Conservation (phyloP, 345 rosid species). For the Passiflora organensis region DNA sequence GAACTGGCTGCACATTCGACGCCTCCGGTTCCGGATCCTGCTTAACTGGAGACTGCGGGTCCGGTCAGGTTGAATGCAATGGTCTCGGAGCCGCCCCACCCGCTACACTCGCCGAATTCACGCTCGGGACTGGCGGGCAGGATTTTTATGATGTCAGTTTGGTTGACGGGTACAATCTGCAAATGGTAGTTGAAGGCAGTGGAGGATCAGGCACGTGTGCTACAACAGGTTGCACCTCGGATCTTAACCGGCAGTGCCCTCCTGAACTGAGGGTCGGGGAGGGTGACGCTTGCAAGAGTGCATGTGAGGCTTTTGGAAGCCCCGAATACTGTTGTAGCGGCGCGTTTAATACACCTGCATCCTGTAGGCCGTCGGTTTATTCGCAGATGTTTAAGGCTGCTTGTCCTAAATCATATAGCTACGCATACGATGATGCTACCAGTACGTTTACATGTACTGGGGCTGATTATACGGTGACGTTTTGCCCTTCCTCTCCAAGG, state of each 20-base stretch:
- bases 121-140: slow-evolving; percentile 48
- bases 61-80: slow-evolving; percentile 28
- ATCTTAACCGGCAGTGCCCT: slow-evolving; percentile 79
- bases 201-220: slow-evolving; percentile 81
- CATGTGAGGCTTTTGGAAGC: slow-evolving; percentile 85
- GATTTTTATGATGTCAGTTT: slow-evolving; percentile 95
- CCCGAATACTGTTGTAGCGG: slow-evolving; percentile 97
- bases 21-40: slow-evolving; percentile 26
- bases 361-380: slow-evolving; percentile 82
- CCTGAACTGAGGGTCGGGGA: slow-evolving; percentile 57
- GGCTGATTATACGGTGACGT: slow-evolving; percentile 85
- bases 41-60: slow-evolving; percentile 30
- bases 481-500: slow-evolving; percentile 93
- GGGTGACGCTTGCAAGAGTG: slow-evolving; percentile 83
- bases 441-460: slow-evolving; percentile 91
- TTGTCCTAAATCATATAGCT: slow-evolving; percentile 90
- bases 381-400: slow-evolving; percentile 87
- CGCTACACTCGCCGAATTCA: slow-evolving; percentile 32
- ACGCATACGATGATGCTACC: slow-evolving; percentile 85
- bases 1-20: slow-evolving; percentile 28
- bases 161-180: slow-evolving; percentile 93
- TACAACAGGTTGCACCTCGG: slow-evolving; percentile 72
- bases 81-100: slow-evolving; percentile 34
- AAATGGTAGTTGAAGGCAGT: slow-evolving; percentile 64
- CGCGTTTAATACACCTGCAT: slow-evolving; percentile 74